Conservation (phyloP, 805 yeast species). For the Starmera caribaea region DNA sequence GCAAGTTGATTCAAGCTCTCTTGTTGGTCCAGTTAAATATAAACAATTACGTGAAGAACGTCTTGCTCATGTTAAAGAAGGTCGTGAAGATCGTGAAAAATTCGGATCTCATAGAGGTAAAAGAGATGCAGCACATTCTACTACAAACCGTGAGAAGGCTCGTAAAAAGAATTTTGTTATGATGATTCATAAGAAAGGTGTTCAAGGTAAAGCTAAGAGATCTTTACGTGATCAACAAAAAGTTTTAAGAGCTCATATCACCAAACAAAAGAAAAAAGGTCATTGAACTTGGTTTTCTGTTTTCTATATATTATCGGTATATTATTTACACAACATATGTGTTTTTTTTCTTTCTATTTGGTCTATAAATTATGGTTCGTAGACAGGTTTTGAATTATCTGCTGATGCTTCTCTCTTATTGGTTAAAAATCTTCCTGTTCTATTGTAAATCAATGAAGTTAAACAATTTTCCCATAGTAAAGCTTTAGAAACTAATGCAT, state of each 20-base stretch:
- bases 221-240: constrained; percentile 88
- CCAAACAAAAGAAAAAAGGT: constrained; percentile 86
- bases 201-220: constrained; percentile 87
- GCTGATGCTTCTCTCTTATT: too few relatives aligned
- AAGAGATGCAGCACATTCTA: constrained; percentile 67
- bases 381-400: too few relatives aligned
- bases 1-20: constrained; percentile 64
- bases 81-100: constrained; percentile 86
- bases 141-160: constrained; percentile 93
- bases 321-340: background rate
- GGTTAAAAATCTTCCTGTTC: too few relatives aligned
- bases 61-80: constrained; percentile 78
- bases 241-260: constrained; percentile 75
- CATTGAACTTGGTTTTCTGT: too few relatives aligned
- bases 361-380: background rate
- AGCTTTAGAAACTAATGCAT: too few relatives aligned
- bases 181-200: constrained; percentile 94
- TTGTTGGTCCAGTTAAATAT: constrained; percentile 66
- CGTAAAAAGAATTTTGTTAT: constrained; percentile 98
- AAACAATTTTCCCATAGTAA: too few relatives aligned
- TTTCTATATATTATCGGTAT: background rate
- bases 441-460: too few relatives aligned
- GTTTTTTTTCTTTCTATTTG: background rate
- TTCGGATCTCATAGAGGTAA: constrained; percentile 85
- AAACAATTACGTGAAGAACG: constrained; percentile 88